Base-by-base conservation (phyloP, 768 basidiomycete genomes). In the Boletales sp. region DNA sequence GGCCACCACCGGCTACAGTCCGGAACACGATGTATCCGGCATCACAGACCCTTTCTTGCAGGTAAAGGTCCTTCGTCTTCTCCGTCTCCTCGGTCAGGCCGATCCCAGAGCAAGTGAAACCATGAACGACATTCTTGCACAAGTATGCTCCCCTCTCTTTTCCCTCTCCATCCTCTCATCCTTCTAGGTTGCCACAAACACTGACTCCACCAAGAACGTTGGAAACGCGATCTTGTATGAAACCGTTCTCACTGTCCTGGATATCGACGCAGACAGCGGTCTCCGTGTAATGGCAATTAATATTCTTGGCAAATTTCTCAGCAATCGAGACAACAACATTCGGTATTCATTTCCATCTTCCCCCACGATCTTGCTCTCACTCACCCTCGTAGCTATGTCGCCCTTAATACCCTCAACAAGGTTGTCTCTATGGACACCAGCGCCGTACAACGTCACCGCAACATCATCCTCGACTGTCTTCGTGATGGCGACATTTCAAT, bases 401-500 rank as follows among this genome's bases (percentile, higher is more conserved):
- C 97, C 4, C 80, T 98, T 35, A 94, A 99, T 70, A 99, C 97
- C 0, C 80, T 99, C 40, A 97, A 95, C 76, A 97, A 98, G 67
- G 95, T 98, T 34, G 97, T 99, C 8, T 80, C 90, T 9, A 94
- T 98, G 77, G 94, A 97, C 69, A 98, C 95, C 11, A 93, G 90
- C 68, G 97, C 97, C 15, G 97, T 99, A 1, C 95, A 97, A 69
- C 86, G 97, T 19, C 97, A 99, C 68, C 88, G 94, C 21, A 94
- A 95, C 68, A 98, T 91, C 58, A 97, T 99, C 56, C 83, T 99
- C n/a, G 95, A 98, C 67, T 99, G 97, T 73, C 74, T 99, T 35
- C 86, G 95, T n/a, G 97, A 99, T 58, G 97, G 95, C 10, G 97
- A 98, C 59, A 97, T 99, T 48, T 99, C 97, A 10, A 99, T 99